phyloP scores from a whole-genome alignment of 2,329 filamentous ascomycete species.

The Leptodontidium sp. region DNA sequence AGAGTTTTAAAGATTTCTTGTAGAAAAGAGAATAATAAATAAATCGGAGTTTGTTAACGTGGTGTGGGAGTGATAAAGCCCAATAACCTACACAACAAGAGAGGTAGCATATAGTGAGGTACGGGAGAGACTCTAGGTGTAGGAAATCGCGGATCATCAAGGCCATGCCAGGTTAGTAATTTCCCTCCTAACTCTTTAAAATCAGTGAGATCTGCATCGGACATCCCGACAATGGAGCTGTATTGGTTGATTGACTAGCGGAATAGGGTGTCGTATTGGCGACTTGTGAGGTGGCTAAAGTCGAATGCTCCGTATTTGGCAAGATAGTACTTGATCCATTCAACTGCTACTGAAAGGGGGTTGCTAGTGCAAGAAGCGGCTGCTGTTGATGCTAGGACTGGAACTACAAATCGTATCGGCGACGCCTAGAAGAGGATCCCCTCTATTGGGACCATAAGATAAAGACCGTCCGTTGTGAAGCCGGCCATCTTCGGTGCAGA shows the following conservation, averaged over 20 bases:
- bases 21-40: too few relatives aligned
- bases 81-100: too few relatives aligned
- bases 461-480: neutral
- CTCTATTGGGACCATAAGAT: neutral
- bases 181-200: constrained; percentile 30
- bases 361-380: constrained; percentile 14
- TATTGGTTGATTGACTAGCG: constrained; percentile 24
- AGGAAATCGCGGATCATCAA: neutral
- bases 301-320: constrained; percentile 30
- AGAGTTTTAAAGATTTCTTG: too few relatives aligned
- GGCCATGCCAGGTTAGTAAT: constrained; percentile 33
- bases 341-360: neutral
- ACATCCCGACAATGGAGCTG: constrained; percentile 23
- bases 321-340: constrained; percentile 33
- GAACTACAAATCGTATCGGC: constrained; percentile 9
- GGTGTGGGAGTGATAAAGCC: too few relatives aligned
- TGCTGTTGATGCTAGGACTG: neutral
- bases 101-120: too few relatives aligned
- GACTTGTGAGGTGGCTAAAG: constrained; percentile 13
- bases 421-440: neutral
- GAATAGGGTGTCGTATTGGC: constrained; percentile 22
- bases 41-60: too few relatives aligned
- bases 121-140: too few relatives aligned
- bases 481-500: neutral
- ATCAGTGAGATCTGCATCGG: constrained; percentile 27